Conservation (phyloP, 192 early-diverging fungal genomes). For the Diversispora eburnea region DNA sequence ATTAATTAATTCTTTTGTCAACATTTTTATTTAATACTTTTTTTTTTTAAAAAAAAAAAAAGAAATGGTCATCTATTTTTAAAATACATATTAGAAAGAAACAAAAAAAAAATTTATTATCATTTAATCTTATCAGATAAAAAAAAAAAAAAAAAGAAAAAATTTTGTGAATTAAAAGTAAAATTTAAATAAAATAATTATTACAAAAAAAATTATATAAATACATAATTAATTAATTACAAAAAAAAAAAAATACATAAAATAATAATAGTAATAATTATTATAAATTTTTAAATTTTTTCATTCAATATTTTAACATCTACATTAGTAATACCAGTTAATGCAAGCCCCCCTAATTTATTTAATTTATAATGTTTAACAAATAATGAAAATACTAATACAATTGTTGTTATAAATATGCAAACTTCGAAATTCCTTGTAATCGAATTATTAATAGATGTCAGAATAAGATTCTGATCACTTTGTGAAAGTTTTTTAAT, state of each 20-base stretch:
- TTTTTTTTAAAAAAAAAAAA: too few relatives aligned
- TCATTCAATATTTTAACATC: conserved; percentile 5
- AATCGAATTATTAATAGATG: not conserved
- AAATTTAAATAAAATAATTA: too few relatives aligned
- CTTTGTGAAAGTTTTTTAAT: not conserved
- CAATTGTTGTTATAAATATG: conserved; percentile 6
- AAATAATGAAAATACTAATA: conserved; percentile 12
- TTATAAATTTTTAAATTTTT: not conserved
- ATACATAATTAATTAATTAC: not conserved
- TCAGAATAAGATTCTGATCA: not conserved
- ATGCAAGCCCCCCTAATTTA: not conserved
- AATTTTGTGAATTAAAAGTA: too few relatives aligned
- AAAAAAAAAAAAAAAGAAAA: too few relatives aligned
- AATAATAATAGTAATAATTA: not conserved
- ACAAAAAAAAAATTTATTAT: too few relatives aligned
- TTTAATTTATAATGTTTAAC: conserved; percentile 10
- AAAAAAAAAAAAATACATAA: not conserved
- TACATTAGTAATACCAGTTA: not conserved
- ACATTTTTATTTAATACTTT: too few relatives aligned
- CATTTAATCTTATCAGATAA: too few relatives aligned
- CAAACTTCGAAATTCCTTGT: not conserved
- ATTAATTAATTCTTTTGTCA: too few relatives aligned
- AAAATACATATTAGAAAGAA: too few relatives aligned
- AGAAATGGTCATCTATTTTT: too few relatives aligned
- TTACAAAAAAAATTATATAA: too few relatives aligned